Evolutionary conservation across 2,329 filamentous ascomycete genomes (phyloP), one percentile per base, ranked within the genome.

Genomic region (Verticillium nonalfalfae): DNA sequence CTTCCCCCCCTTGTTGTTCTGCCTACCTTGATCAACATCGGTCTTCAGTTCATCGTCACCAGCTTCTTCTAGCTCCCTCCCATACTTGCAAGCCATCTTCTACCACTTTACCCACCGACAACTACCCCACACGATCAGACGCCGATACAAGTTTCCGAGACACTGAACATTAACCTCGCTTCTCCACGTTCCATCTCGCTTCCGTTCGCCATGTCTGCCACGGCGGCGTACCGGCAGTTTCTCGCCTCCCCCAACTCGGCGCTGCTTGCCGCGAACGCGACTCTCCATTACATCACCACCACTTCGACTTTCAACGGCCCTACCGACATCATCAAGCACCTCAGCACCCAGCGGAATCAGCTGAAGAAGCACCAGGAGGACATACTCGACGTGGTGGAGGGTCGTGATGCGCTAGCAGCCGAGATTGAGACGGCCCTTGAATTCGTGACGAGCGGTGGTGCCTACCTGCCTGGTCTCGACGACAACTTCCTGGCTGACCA

Each of bases 401-500:
- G 87, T 64, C 74, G 81, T 61, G 83, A 86, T 74, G 85, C 86
- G 55, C 76, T 96, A 66, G 90, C 87, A 61, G 72, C 91, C 62
- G 93, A 98, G 75, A 81, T 93, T 57, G 90, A 96, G 70, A 95
- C 91, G 31, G 87, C 86, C 1, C 77, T 98, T 57, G 90, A 96
- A 72, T 97, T 99, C 74, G 73, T 88, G 61, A 86, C 82, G 64
- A 88, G 90, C 65, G 95, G 94, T 66, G 94, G 93, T 66, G 84
- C 89, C 66, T 98, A 95, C 78, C 84, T 98, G 61, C 94, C 94
- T 5, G 87, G 87, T 57, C 81, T 99, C 57, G 94, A 98, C 71
- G 93, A 97, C 80, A 97, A 97, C 79, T 97, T 98, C 74, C 78
- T 99, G 62, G 81, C 90, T 61, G 93, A 97, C 75, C 89, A 89